Evolutionary conservation across 371 early-diverging fungal species (phyloP), one percentile per base, ranked within the genome.

Genomic region (Mucor ambiguus): DNA sequence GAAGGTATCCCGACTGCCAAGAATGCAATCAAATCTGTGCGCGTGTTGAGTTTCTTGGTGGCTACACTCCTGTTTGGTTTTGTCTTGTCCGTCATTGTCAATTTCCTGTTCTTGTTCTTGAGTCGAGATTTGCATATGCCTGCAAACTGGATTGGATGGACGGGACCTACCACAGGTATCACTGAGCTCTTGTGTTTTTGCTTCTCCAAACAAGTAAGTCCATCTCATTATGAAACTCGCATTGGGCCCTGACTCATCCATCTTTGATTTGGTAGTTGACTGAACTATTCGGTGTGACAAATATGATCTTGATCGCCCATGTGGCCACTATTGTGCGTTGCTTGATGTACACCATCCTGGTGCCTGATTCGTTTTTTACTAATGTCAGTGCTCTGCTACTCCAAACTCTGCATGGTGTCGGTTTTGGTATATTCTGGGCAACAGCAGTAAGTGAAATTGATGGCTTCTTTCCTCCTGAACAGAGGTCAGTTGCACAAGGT

Each of bases 131-230:
- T 82, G 7, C 64, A 67, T n/a, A 75, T 79, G 68, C 73, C 77
- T 33, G 68, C 82, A 12, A 69, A 72, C 24, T 68, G 77, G 63
- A 77, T 82, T 11, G 82, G 82, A 20, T 79, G 77, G 78, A 79
- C 79, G 20, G 82, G 82, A 14, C 79, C 79, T n/a, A 73, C 78
- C 1, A 74, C 56, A 65, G 72, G 72, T 20, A 32, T 63, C 9
- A 64, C 68, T 30, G 72, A 71, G 43, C n/a, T 71, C n/a, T 48
- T 67, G n/a, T 64, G 67, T 26, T 67, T 71, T 41, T 71, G 72
- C 30, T 71, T 65, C 41, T 71, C 72, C 8, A 69, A 77, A 64
- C 74, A 77, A 70, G 82, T 79, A 69, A 59, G 30, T 22, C 8
- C n/a, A 8, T 44, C 16, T 16, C 30, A 30, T 5, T 5, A 30